Evolutionary conservation across 2,329 filamentous ascomycete genomes (phyloP).

Genomic region (Cladosporium austrohemisphaericum): DNA sequence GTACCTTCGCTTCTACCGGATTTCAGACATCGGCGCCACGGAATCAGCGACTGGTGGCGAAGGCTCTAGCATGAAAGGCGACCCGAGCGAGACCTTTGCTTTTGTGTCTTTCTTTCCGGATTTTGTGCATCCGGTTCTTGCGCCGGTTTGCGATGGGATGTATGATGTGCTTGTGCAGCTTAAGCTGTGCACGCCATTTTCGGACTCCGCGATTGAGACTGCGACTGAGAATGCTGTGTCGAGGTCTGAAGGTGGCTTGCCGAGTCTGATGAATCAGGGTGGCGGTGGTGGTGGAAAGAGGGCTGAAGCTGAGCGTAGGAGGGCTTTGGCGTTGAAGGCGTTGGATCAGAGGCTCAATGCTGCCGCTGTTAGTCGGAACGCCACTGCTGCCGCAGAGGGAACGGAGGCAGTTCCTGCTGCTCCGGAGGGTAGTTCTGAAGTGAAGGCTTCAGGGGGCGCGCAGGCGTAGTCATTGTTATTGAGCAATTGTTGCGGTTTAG

Average conservation of each 20-base stretch:
- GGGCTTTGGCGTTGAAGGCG: constrained; percentile 84
- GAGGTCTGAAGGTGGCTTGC: constrained; percentile 58
- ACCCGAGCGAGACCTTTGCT: constrained; percentile 93
- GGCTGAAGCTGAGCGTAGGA: constrained; percentile 85
- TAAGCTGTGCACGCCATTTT: constrained; percentile 80
- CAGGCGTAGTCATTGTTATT: background rate
- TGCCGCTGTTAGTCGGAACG: constrained; percentile 41
- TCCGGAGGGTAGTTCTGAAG: background rate
- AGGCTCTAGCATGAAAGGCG: constrained; percentile 64
- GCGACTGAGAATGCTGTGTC: constrained; percentile 68
- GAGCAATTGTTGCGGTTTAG: background rate
- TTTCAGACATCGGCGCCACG: constrained; percentile 47
- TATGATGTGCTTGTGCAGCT: constrained; percentile 72
- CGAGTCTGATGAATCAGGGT: constrained; percentile 50
- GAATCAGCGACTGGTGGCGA: constrained; percentile 48
- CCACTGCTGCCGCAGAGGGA: background rate
- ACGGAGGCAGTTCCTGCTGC: background rate
- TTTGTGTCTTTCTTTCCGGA: constrained; percentile 95
- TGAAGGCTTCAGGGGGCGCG: background rate
- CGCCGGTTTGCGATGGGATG: constrained; percentile 67
- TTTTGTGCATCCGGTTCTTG: constrained; percentile 71
- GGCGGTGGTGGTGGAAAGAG: constrained; percentile 60
- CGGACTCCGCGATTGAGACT: constrained; percentile 71
- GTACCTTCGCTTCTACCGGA: constrained; percentile 95
- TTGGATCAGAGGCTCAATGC: constrained; percentile 87